Evolutionary conservation across 2,329 filamentous ascomycete species (phyloP).

Genomic region (Niveomyces coronatus): DNA sequence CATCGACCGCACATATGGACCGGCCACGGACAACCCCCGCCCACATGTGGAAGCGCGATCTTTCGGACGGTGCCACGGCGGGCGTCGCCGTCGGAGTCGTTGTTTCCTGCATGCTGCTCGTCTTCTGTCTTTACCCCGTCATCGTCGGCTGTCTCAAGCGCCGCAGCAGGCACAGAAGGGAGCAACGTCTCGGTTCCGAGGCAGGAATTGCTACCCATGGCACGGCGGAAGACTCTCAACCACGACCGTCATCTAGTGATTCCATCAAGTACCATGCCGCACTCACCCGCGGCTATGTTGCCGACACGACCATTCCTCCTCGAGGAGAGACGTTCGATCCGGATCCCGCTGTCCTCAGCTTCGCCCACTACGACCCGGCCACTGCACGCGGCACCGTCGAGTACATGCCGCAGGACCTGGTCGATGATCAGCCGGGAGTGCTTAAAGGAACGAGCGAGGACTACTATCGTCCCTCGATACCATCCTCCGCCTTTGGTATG

Average conservation of each 20-base stretch:
- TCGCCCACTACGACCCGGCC: slow-evolving; percentile 3
- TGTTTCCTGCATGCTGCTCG: slow-evolving; percentile 22
- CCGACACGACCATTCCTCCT: neutral
- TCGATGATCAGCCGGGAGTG: slow-evolving; percentile 20
- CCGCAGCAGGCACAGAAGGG: slow-evolving; percentile 16
- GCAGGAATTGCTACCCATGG: slow-evolving; percentile 11
- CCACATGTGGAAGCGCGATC: slow-evolving; percentile 9
- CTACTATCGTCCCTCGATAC: slow-evolving; percentile 31
- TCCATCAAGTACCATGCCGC: slow-evolving; percentile 23
- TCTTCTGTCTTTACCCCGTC: slow-evolving; percentile 30
- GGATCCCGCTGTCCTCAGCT: slow-evolving; percentile 9
- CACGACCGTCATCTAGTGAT: slow-evolving; percentile 27
- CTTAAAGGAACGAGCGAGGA: slow-evolving; percentile 28
- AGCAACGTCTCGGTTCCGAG: slow-evolving; percentile 21
- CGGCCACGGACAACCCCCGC: neutral
- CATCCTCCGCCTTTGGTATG: slow-evolving; percentile 32
- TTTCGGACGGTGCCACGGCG: slow-evolving; percentile 26
- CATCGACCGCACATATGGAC: neutral
- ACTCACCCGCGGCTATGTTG: slow-evolving; percentile 17
- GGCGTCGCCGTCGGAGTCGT: slow-evolving; percentile 27
- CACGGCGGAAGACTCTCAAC: slow-evolving; percentile 15
- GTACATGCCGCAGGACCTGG: slow-evolving; percentile 14
- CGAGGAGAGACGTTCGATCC: neutral
- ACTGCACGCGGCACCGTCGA: slow-evolving; percentile 8
- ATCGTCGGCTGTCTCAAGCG: slow-evolving; percentile 23